These are phyloP conservation scores for Salix suchowensis DNA, from an alignment of 345 rosid species.

Conservation along the genomic window DNA sequence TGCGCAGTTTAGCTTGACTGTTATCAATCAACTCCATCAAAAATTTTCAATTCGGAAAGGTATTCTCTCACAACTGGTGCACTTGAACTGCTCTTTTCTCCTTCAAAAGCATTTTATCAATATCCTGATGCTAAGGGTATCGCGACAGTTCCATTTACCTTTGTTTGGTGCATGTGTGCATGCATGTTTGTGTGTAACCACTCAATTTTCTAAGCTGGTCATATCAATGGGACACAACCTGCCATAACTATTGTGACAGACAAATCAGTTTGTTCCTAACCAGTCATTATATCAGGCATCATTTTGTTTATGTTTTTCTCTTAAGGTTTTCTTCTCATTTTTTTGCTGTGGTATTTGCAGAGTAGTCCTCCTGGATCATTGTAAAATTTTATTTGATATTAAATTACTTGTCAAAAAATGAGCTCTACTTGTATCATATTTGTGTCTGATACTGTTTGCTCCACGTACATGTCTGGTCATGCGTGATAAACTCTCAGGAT, in stretches of 20 bases:
- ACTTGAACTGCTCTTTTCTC: not conserved
- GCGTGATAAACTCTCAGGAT: not conserved
- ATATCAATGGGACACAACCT: not conserved
- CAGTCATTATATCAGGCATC: not conserved
- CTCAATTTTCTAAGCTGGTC: not conserved
- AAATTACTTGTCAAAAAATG: not conserved
- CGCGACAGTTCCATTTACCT: not conserved
- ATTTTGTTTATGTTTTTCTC: not conserved
- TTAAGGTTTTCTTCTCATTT: not conserved
- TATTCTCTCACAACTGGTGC: not conserved
- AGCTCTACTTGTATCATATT: not conserved
- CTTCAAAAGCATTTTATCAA: not conserved
- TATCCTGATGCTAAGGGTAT: not conserved
- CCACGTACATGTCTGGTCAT: not conserved
- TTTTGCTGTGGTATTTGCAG: not conserved
- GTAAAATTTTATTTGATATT: not conserved
- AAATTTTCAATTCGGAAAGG: conserved; percentile 37
- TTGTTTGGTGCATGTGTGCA: not conserved
- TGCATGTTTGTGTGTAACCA: not conserved
- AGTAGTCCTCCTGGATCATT: not conserved
- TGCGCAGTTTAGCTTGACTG: conserved; percentile 36
- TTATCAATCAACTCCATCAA: conserved; percentile 35
- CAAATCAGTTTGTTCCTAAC: not conserved
- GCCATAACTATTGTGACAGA: not conserved
- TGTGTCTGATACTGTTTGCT: not conserved